Evolutionary conservation across 2,329 filamentous ascomycete genomes (phyloP), one percentile per base, ranked within the genome.

Genomic region (Xylaria sp.): DNA sequence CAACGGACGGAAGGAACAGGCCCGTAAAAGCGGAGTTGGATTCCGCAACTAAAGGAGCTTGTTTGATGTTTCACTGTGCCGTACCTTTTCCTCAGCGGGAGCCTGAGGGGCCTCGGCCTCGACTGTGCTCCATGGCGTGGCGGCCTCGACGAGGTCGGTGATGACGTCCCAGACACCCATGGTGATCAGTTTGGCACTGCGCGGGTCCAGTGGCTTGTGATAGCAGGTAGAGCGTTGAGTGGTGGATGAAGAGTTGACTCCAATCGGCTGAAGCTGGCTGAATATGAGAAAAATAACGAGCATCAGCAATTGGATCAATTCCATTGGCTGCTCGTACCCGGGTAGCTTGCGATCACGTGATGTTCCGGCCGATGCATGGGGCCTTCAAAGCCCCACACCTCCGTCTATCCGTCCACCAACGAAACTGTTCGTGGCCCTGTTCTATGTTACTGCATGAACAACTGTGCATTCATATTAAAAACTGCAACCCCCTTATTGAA

Each of bases 101-200:
- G 88, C 88, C 82, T 90, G 83, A 85, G 88, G 84, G 85, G 88
- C 88, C 82, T 91, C 89, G 74, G 89, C 89, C 80, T 90, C 86
- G 74, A 84, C 88, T 73, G 85, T 85, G 79, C 83, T 84, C 89
- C 89, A 91, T 79, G 89, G 89, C 82, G 85, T 84, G 74, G 86
- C 88, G 71, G 88, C 88, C 82, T 90, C 87, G 77, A 89, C 82
- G 78, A 91, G 82, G 78, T 90, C 89, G 77, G 83, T 84, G 77
- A 89, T 85, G 74, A 85, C 82, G 80, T 90, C 87, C 86, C 88
- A 90, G 83, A 90, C 84, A 83, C 87, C 88, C 89, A 91, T 91
- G 81, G 80, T 81, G 82, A 80, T 78, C 77, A 75, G 76, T 71
- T 76, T 75, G 73, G 76, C 68, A 76, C 78, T 78, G 77, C 71